These are phyloP conservation scores for Cadophora sp. DNA, from an alignment of 2,329 filamentous ascomycete genomes.

Conservation along the genomic window DNA sequence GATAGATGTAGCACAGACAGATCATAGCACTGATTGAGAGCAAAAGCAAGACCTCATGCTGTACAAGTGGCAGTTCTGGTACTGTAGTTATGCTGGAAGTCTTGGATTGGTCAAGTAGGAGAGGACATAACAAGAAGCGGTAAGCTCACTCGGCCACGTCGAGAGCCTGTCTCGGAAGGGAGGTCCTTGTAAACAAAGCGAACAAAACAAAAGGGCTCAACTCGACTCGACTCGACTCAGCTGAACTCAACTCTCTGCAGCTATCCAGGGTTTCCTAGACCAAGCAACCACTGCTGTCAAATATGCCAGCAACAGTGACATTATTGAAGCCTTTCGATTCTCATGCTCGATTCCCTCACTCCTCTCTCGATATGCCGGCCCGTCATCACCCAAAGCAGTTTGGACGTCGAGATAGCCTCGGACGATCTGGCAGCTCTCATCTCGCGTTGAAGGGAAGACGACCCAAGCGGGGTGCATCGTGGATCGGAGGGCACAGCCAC, in stretches of 20 bases:
- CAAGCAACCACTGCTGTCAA: no score
- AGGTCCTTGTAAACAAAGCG: constrained; percentile 8
- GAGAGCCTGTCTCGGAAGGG: not conserved
- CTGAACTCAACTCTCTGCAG: not conserved
- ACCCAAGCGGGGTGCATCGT: no score
- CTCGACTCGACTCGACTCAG: not conserved
- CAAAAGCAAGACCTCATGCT: not conserved
- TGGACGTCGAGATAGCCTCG: not conserved
- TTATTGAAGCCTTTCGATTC: no score
- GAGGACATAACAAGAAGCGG: not conserved
- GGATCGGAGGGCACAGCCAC: no score
- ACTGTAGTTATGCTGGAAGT: no score
- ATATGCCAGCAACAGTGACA: no score
- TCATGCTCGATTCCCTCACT: no score
- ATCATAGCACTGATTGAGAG: not conserved
- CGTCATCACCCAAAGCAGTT: constrained; percentile 10
- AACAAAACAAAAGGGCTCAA: not conserved
- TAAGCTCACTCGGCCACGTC: not conserved
- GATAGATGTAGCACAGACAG: not conserved
- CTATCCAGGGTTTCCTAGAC: not conserved
- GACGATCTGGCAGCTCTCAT: not conserved
- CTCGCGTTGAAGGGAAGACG: not conserved
- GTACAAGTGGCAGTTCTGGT: not conserved
- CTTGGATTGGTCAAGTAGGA: not conserved
- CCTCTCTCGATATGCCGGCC: not conserved